These are phyloP conservation scores for Pinus tabuliformis DNA, from an alignment of 75 land plant genomes.

Conservation along the genomic window DNA sequence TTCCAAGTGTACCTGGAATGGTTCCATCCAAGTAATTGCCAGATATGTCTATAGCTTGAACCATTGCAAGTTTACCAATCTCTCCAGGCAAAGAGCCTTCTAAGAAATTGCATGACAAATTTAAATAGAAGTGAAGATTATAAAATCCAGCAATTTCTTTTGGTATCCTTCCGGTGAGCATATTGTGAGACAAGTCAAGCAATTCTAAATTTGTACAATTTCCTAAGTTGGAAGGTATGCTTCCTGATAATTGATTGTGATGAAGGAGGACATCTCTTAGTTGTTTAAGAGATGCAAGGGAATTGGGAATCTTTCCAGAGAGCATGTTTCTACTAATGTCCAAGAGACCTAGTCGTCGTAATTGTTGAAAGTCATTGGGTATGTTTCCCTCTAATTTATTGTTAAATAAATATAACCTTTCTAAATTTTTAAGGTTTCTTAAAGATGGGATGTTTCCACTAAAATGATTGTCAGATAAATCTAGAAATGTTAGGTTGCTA, in stretches of 20 bases:
- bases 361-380: slow-evolving; percentile 40
- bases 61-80: not conserved
- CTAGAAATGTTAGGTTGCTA: slow-evolving; percentile 13
- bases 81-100: slow-evolving; percentile 33
- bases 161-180: not conserved
- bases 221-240: slow-evolving; percentile 20
- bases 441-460: slow-evolving; percentile 26
- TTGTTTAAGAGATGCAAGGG: slow-evolving; percentile 11
- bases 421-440: slow-evolving; percentile 22
- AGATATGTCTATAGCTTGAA: too few relatives aligned
- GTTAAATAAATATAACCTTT: slow-evolving; percentile 4
- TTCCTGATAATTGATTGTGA: slow-evolving; percentile 14
- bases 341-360: slow-evolving; percentile 17
- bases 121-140: too few relatives aligned
- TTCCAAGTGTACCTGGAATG: not conserved
- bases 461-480: slow-evolving; percentile 24
- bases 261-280: slow-evolving; percentile 20
- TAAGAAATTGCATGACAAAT: not conserved
- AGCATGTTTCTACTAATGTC: slow-evolving; percentile 18
- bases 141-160: too few relatives aligned
- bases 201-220: slow-evolving; percentile 5
- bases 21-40: too few relatives aligned
- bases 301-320: slow-evolving; percentile 23
- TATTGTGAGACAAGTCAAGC: slow-evolving; percentile 16
- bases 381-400: slow-evolving; percentile 51